Conservation (phyloP, 2,329 filamentous ascomycete species). For the Pseudogymnoascus sp. region DNA sequence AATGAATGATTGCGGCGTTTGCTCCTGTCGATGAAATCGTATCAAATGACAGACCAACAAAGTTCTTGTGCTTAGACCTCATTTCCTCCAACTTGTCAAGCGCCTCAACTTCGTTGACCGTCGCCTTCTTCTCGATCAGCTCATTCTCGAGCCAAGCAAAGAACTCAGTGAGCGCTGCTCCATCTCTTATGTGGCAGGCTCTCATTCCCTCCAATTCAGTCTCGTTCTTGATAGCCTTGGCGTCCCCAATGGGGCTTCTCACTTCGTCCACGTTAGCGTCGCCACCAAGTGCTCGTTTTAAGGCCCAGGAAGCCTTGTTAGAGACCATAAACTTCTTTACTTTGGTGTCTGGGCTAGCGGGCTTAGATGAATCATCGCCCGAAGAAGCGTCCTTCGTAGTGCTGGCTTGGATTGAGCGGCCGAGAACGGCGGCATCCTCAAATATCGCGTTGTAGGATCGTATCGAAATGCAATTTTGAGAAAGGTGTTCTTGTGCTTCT, state of each 20-base stretch:
- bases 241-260: slow-evolving; percentile 78
- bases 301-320: slow-evolving; percentile 84
- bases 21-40: slow-evolving; percentile 93
- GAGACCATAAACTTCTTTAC: slow-evolving; percentile 70
- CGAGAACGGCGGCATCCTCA: slow-evolving; percentile 61
- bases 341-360: slow-evolving; percentile 27
- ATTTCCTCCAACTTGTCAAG: slow-evolving; percentile 82
- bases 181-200: slow-evolving; percentile 86
- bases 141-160: slow-evolving; percentile 97
- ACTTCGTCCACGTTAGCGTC: slow-evolving; percentile 78
- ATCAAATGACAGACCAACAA: slow-evolving; percentile 84
- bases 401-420: slow-evolving; percentile 30
- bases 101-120: slow-evolving; percentile 80
- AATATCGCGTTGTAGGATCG: slow-evolving; percentile 81
- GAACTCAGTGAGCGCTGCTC: slow-evolving; percentile 81
- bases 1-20: slow-evolving; percentile 83
- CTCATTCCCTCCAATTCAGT: slow-evolving; percentile 88
- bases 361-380: slow-evolving; percentile 26
- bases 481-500: slow-evolving; percentile 62
- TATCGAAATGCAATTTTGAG: slow-evolving; percentile 59
- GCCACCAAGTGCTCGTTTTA: slow-evolving; percentile 78
- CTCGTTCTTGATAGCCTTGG: slow-evolving; percentile 91
- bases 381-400: slow-evolving; percentile 24
- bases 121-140: slow-evolving; percentile 61
- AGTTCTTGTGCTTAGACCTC: slow-evolving; percentile 60